Evolutionary conservation across 2,329 filamentous ascomycete genomes (phyloP), one percentile per base, ranked within the genome.

Genomic region (Monosporascus cannonballus): DNA sequence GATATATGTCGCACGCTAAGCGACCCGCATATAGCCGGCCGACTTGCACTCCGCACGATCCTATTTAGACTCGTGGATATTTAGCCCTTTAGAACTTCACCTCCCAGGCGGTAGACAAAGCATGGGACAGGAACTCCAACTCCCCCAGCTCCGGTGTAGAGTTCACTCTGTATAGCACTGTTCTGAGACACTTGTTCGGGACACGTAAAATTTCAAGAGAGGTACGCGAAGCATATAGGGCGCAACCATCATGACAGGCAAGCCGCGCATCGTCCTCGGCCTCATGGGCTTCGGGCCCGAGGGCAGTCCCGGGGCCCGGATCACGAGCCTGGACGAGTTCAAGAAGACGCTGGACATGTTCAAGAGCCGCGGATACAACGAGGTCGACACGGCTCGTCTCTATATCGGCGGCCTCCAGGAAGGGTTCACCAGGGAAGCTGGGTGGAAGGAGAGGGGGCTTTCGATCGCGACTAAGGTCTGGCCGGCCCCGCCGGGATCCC

Each of bases 271-370:
- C 61, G 88, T 95, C 74, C 83, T 95, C 45, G 89, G 90, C 56
- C 78, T 90, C 51, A 93, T 94, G 90, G 90, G 86, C 63, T 88
- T 90, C 73, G 87, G 86, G 27, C 82, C 87, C 2, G 80, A 81
- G 52, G 76, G 78, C 53, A 61, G 66, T 11, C 62, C 67, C 6
- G 88, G 87, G 34, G 89, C 86, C 47, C 84, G 90, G 39, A 83
- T 95, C 64, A 91, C 87, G 14, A 72, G 75, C 48, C 49, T 77
- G 2, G 69, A 84, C 51, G 84, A 87, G 30, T 89, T 86, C 73
- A 89, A 85, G 59, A 79, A 80, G 59, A 80, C 81, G 44, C 80
- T 95, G 38, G 86, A 92, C 65, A 76, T 85, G 56, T 83, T 95
- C 64, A 86, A 91, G 68, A 73, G 74, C n/a, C 78, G 83, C 52